Evolutionary conservation across 352 stramenopile species (phyloP), one percentile per base, ranked within the genome.

Genomic region (Phytopythium chamaehyphon): DNA sequence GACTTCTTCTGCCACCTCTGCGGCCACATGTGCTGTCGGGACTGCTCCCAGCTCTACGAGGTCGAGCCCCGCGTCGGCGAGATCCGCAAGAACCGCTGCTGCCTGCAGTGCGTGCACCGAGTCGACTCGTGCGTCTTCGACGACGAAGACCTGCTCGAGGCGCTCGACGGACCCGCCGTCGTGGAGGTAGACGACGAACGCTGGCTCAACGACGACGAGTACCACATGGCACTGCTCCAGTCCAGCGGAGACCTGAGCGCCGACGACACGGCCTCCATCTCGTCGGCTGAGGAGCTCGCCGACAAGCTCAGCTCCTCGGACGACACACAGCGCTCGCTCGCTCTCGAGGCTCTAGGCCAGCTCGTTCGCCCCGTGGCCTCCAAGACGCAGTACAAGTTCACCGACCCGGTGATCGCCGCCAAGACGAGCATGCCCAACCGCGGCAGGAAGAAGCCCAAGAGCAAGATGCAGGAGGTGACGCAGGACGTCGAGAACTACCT

Each of bases 1-100:
- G 69, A 80, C 44, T 67, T 69, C 26, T 80, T 76, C 53, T 83
- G 72, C 57, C 63, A 83, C 53, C 58, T 83, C 18, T 83, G 72
- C 47, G 72, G 72, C 12, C 58, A 80, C 49, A 66, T 66, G 39
- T 61, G 66, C 19, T 83, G 72, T 37, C 35, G 51, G 7, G 69
- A 77, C 28, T 83, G 72, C 56, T 80, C 69, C 33, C 45, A 65
- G 28, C 42, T 70, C 10, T 71, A 74, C 45, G 69, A 80, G n/a
- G 72, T 80, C n/a, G 72, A 83, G 43, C 46, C 60, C n/a, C 57
- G 59, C 24, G 49, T 73, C 16, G 72, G 72, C 19, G 59, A 71
- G 15, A 33, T 80, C 15, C 64, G 64, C 36, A 61, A 71, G 51
- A 77, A 71, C 49, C 72, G 69, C 40, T 66, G 52, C 44, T 83